Evolutionary conservation across 2,329 filamentous ascomycete genomes (phyloP), one percentile per base, ranked within the genome.

Genomic region (Rugonectria rugulosa): DNA sequence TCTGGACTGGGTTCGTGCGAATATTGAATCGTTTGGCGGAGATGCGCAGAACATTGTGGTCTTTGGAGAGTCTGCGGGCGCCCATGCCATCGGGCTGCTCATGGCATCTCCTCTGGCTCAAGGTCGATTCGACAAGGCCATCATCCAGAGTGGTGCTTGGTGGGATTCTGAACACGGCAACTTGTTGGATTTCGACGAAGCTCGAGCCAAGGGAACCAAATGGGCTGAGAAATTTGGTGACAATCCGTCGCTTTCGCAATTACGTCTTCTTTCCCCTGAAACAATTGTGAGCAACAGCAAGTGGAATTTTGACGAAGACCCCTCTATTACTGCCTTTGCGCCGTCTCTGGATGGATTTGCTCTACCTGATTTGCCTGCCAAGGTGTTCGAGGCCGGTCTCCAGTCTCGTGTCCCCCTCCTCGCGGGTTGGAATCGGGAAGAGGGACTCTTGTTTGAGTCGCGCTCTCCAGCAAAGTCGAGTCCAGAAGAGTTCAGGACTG

Each of bases 1-100:
- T 19, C n/a, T 68, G 32, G 65, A 64, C n/a, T 68, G 65, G 65
- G 40, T 68, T 17, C 62, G 44, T 31, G 58, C 63, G 7, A 68
- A 68, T 43, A 68, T 68, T 23, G 20, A 27, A 27, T 6, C 24
- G 8, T 34, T 34, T 15, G 31, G 31, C 7, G 31, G 31, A 34
- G 31, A 34, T 34, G 8, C 31, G 8, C 8, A 34, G 6, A 34
- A 34, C 14, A 6, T 34, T 5, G 6, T n/a, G 6, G 14, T 34
- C 31, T 31, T 34, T 34, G 31, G 31, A 12, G 31, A 34, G n/a
- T 34, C 31, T 5, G 6, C 31, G 6, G 31, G 31, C 14, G 31
- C 11, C 6, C 31, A 34, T 15, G n/a, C 11, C 14, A 34, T 34
- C 31, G 31, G 31, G n/a, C 10, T 34, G 6, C n/a, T 34, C 6